These are phyloP conservation scores for Clavariopsis aquatica DNA, from an alignment of 495 filamentous ascomycete genomes.

Conservation along the genomic window DNA sequence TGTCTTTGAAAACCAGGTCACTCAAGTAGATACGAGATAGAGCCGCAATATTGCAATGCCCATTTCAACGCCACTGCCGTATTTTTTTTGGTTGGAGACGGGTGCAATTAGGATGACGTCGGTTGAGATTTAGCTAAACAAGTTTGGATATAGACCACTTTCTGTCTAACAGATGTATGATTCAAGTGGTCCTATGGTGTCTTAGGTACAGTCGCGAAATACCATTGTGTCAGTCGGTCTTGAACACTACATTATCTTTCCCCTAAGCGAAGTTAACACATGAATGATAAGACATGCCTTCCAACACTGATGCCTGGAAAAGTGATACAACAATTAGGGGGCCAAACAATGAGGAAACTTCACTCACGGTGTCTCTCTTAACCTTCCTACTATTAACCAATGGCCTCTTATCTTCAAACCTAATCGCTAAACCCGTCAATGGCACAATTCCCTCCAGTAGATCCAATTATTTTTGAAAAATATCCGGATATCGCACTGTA, in stretches of 20 bases:
- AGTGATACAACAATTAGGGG: neutral
- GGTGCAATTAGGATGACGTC: no score
- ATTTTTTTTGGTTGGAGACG: no score
- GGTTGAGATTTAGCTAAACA: no score
- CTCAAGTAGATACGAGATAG: neutral
- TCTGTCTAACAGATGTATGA: neutral
- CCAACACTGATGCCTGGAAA: neutral
- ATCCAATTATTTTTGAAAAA: neutral
- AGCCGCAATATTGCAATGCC: neutral
- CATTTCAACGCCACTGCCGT: conserved; percentile 1
- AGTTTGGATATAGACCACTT: no score
- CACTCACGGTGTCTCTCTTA: neutral
- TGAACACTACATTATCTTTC: neutral
- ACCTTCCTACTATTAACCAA: neutral
- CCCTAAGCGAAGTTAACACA: neutral
- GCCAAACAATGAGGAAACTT: neutral
- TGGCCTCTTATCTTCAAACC: neutral
- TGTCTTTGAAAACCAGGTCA: neutral
- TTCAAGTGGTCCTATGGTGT: no score
- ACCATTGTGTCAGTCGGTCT: neutral
- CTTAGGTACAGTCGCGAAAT: neutral
- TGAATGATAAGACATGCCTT: no score
- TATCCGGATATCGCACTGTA: neutral
- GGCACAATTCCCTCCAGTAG: neutral
- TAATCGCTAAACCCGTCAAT: neutral